Evolutionary conservation across 2,329 filamentous ascomycete genomes (phyloP).

Genomic region (Colletotrichum liaoningense): DNA sequence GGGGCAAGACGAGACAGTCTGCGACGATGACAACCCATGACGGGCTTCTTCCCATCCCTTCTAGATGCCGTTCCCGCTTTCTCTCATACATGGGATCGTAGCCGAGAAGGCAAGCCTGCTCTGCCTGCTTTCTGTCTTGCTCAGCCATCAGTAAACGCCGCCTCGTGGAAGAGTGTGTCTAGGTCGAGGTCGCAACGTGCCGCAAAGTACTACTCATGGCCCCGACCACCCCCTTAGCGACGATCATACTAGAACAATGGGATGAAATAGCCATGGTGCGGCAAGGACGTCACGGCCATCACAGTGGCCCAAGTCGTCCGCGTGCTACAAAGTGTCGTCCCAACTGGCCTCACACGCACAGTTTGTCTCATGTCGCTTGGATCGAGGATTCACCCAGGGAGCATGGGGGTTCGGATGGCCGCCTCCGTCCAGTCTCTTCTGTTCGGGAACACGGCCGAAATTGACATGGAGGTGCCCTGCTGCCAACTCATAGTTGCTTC

Average conservation of each 20-base stretch:
- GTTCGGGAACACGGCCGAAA: slow-evolving; percentile 10
- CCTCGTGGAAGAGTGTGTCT: slow-evolving; percentile 1
- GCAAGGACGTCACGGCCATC: slow-evolving; percentile 29
- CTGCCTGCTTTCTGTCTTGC: neutral
- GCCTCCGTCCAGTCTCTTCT: neutral
- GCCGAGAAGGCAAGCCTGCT: neutral
- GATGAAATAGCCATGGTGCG: slow-evolving; percentile 27
- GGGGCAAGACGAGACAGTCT: slow-evolving; percentile 19
- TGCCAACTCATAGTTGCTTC: slow-evolving; percentile 15
- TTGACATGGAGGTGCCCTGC: slow-evolving; percentile 4
- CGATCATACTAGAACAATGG: slow-evolving; percentile 34
- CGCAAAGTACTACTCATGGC: slow-evolving; percentile 2
- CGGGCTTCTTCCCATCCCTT: neutral
- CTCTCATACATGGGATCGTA: neutral
- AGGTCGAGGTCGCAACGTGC: neutral
- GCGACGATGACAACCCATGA: slow-evolving; percentile 27
- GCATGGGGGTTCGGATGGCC: slow-evolving; percentile 18
- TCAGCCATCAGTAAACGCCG: slow-evolving; percentile 6
- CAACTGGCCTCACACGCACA: slow-evolving; percentile 17
- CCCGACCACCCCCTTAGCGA: slow-evolving; percentile 14
- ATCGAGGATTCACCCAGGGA: slow-evolving; percentile 19
- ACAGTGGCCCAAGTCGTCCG: slow-evolving; percentile 10
- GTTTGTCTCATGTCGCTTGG: slow-evolving; percentile 23
- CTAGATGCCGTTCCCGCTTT: neutral
- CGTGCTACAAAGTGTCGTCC: slow-evolving; percentile 16